Evolutionary conservation across 2,329 filamentous ascomycete species (phyloP), one percentile per base, ranked within the genome.

Genomic region (Fusarium sublunatum): DNA sequence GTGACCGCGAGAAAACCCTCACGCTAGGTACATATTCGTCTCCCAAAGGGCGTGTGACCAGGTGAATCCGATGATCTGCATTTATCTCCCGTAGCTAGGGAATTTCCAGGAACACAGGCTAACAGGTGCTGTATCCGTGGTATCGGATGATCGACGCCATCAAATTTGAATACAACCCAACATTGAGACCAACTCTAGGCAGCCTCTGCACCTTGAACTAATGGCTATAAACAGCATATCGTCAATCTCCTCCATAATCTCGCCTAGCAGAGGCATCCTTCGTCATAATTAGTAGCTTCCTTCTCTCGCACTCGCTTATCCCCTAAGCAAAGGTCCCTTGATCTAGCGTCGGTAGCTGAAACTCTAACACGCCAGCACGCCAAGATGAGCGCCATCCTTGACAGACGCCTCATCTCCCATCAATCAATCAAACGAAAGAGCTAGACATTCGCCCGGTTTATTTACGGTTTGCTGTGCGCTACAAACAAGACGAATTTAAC

Each of bases 241-340:
- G 29, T 31, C 10, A 31, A 31, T 10, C 29, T 8, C 31, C 12
- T n/a, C 12, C 29, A 19, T 32, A 43, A 24, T 8, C 7, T 24
- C 46, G 31, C 19, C 19, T 19, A 19, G 19, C 19, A 19, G 19
- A 19, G 19, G 19, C 19, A 19, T 32, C 28, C 7, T 51, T 43
- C 34, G 58, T 52, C 58, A 58, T 57, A 47, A 35, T 62, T 45
- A 22, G 24, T 45, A 22, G 24, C 26, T 59, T 19, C 28, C 44
- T 63, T 32, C 22, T 15, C 38, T 57, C 40, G 15, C 31, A 36
- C 31, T 48, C 10, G 19, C 38, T 49, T 52, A 19, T n/a, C 42
- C 53, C 36, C 58, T 35, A 52, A 38, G 53, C 62, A 66, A 65
- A 65, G 58, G 53, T 65, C 57, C 62, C 49, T 52, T 40, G 58